Evolutionary conservation across 768 basidiomycete genomes (phyloP), one percentile per base, ranked within the genome.

Genomic region (Boletales sp.): DNA sequence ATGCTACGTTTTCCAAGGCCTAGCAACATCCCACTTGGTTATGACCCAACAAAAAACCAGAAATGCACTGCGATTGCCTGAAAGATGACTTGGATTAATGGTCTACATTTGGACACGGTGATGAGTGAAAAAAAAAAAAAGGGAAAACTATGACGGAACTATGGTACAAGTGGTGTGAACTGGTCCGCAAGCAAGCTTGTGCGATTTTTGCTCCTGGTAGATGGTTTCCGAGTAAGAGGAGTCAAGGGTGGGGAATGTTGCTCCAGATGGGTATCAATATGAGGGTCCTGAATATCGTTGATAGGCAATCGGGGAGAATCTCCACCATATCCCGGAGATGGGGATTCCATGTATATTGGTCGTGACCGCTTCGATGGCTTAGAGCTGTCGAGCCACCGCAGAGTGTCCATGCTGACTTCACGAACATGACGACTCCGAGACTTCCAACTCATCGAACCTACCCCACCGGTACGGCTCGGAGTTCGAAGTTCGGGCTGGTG

Each of bases 361-460:
- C 73, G 70, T 12, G 72, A 72, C 84, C 84, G 86, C n/a, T 81
- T 80, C 35, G 61, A 59, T 70, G 54, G 82, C 49, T 49, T 78
- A 43, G 75, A 70, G 9, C 87, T 84, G 62, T 90, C 89, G 42
- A 91, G 78, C 77, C 83, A 86, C 52, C 80, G 80, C 55, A 91
- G 62, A 17, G 80, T 77, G 42, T 77, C 77, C 13, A 82, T 64
- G 18, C 78, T 78, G 28, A 85, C 74, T 41, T 85, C 76, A 33
- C 89, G 77, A 46, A 90, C 66, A 57, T 78, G 79, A 59, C 73
- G 74, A 59, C 80, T 79, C 49, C 76, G 73, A 35, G 76, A 80
- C 47, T 74, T 72, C 86, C 87, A 91, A 17, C 68, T 66, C 64
- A 84, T 74, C 14, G 76, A 65, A 8, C 72, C 73, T 11, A 67